Percentiles rank a stretch among this genome's conserved stretches.
Evolutionary conservation across 2,329 filamentous ascomycete genomes (phyloP).

Genomic region (Fusarium hainanense): DNA sequence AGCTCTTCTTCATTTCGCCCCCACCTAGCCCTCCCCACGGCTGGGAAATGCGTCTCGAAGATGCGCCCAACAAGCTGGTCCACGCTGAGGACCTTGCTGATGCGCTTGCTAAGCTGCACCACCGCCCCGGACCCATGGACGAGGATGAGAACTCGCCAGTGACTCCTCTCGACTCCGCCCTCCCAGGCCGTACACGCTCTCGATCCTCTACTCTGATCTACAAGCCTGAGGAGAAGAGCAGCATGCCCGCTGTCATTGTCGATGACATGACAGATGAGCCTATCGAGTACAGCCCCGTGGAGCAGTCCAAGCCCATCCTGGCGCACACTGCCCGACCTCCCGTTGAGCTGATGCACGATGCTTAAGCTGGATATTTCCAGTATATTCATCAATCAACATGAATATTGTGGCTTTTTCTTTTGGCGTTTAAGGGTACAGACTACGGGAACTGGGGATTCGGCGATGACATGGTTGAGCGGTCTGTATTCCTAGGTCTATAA

Average conservation of each 20-base stretch:
- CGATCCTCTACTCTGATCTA: constrained; percentile 75
- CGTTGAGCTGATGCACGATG: constrained; percentile 70
- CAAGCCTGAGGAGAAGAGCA: constrained; percentile 67
- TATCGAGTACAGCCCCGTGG: constrained; percentile 56
- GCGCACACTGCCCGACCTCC: constrained; percentile 72
- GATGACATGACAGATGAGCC: constrained; percentile 73
- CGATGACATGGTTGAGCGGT: constrained; percentile 18
- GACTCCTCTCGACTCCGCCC: constrained; percentile 47
- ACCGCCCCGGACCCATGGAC: constrained; percentile 57
- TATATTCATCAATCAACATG: neutral
- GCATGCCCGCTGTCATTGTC: constrained; percentile 73
- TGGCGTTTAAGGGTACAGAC: constrained; percentile 37
- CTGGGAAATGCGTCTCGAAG: constrained; percentile 75
- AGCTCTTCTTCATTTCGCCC: constrained; percentile 79
- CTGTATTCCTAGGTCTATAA: constrained; percentile 17
- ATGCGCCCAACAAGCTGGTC: constrained; percentile 76
- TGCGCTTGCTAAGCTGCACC: constrained; percentile 71
- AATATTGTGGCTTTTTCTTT: constrained; percentile 17
- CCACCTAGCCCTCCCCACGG: constrained; percentile 75
- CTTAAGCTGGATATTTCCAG: constrained; percentile 32
- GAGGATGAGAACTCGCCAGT: constrained; percentile 48
- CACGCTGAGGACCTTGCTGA: constrained; percentile 76
- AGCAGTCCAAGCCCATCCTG: constrained; percentile 60
- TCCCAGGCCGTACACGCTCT: constrained; percentile 58
- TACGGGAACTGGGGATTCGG: constrained; percentile 13